Evolutionary conservation across 805 yeast genomes (phyloP), one percentile per base, ranked within the genome.

Genomic region (Wickerhamomyces kurtzmanii): DNA sequence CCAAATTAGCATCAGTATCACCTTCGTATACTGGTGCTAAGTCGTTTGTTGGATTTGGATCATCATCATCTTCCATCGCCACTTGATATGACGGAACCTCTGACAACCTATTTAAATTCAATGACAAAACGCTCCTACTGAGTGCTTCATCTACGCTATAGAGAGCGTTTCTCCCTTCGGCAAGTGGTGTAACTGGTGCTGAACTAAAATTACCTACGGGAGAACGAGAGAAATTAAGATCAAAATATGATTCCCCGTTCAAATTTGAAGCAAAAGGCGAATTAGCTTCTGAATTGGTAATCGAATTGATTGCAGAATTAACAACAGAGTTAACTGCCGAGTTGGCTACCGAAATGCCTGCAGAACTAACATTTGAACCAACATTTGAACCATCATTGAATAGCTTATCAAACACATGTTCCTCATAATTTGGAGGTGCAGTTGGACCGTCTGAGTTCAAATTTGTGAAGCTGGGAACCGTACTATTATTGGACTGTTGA

Each of bases 381-480:
- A 14, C 22, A 18, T 8, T 24, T 10, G 8, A 43, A 9, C 69
- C 59, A 31, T 75, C 82, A 13, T 67, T 58, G 75, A 73, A 78
- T n/a, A 80, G 56, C 27, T 75, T 55, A 49, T 82, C 94, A 45
- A 72, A 77, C 15, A 77, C 67, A 44, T 77, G 86, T 31, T 68
- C 71, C 36, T 72, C 79, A 48, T 83, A 83, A 27, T 75, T 62
- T 6, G 94, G 89, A 3, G 93, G 93, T 1, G 89, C 87, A 15
- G 27, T 23, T 12, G 27, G 33, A 17, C 24, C 23, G 13, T 32
- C 31, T 5, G 32, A 12, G 7, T 16, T 5, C 10, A 20, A 5
- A 4, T 10, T 15, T 6, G 18, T 17, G 20, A 17, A 10, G 6
- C 17, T n/a, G 6, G 16, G 21, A 8, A 17, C 8, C 11, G 8